Base-by-base conservation (phyloP, 202 grass and related monocot genomes). In the Hordeum pubiflorum region DNA sequence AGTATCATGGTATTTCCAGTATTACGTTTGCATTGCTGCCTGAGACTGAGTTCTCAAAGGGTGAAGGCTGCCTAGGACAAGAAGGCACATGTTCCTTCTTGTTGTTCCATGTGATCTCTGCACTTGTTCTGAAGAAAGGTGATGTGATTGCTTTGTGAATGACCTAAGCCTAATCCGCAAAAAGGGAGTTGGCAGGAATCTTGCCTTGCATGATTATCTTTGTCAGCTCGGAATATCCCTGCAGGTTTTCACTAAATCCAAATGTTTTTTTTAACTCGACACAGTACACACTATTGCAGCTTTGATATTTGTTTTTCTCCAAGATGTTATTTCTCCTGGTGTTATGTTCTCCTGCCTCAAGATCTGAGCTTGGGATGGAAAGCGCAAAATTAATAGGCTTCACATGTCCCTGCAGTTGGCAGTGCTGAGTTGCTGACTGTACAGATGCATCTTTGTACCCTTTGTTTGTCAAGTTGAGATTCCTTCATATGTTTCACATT, bases 401-500 rank as follows among this genome's bases (percentile, higher is more conserved):
- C 44, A 33, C 44, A 12, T 73, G 71, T 21, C 27, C 71, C 71
- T 56, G 69, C 26, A 18, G 8, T 48, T 55, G n/a, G 12, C 43
- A 37, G 7, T 36, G 11, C 44, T 54, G 26, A 34, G 18, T 54
- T 36, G 4, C 20, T 79, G n/a, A 55, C 29, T 67, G 10, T 38
- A 39, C 21, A 67, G 61, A 23, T 79, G 44, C 37, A 17, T 56
- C 31, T 39, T 56, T 12, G n/a, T 57, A 27, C 32, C 13, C 32
- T 27, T 79, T 17, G 20, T 17, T 79, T 79, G 63, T 64, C 32
- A 64, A 75, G 31, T 41, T 74, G 69, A 54, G 29, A 14, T 74
- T 82, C 44, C 33, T 85, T 11, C 20, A 50, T 72, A 58, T 89
- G 64, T 62, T 81, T 70, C 56, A 63, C 63, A 26, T 84, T 80